Conservation (phyloP, 768 basidiomycete genomes). For the Pulveroboletus sp. region DNA sequence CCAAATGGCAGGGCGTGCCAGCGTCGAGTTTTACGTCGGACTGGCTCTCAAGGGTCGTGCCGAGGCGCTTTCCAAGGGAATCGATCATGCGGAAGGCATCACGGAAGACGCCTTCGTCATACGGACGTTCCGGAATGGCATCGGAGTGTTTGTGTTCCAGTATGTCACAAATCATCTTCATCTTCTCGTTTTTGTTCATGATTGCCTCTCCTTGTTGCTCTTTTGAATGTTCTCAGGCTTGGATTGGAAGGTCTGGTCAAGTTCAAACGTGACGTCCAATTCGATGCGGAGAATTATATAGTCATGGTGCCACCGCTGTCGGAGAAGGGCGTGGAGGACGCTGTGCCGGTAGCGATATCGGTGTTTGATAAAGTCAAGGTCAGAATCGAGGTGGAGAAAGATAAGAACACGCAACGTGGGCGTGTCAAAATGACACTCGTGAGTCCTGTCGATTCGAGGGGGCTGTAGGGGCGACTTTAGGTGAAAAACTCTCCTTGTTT, state of each 20-base stretch:
- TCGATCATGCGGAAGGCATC: conserved; percentile 35
- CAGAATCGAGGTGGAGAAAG: conserved; percentile 90
- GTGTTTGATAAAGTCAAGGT: conserved; percentile 94
- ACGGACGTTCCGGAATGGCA: conserved; percentile 87
- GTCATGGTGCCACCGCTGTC: conserved; percentile 58
- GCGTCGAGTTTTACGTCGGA: conserved; percentile 96
- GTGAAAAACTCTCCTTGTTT: too few species aligned
- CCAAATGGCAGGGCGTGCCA: conserved; percentile 95
- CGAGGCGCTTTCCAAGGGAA: conserved; percentile 32
- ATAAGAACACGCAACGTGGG: conserved; percentile 87
- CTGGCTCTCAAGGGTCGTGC: conserved; percentile 76
- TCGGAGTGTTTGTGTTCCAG: conserved; percentile 96
- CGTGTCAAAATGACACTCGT: conserved; percentile 81
- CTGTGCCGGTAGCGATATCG: conserved; percentile 55
- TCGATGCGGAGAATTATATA: conserved; percentile 88
- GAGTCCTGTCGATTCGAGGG: conserved; percentile 54
- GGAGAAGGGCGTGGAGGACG: background rate
- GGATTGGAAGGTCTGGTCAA: conserved; percentile 93
- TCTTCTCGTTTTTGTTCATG: background rate
- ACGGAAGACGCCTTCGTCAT: conserved; percentile 90
- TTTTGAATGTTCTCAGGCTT: conserved; percentile 44
- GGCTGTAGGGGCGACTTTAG: conserved; percentile 28
- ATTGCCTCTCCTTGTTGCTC: too few species aligned
- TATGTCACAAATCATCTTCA: conserved; percentile 36
- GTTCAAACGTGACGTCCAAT: conserved; percentile 86